A percentile compares a stretch with the other conserved stretches of the same genome.
These are phyloP conservation scores for Camellia lanceoleosa DNA, from an alignment of 148 eudicot species.

Conservation along the genomic window DNA sequence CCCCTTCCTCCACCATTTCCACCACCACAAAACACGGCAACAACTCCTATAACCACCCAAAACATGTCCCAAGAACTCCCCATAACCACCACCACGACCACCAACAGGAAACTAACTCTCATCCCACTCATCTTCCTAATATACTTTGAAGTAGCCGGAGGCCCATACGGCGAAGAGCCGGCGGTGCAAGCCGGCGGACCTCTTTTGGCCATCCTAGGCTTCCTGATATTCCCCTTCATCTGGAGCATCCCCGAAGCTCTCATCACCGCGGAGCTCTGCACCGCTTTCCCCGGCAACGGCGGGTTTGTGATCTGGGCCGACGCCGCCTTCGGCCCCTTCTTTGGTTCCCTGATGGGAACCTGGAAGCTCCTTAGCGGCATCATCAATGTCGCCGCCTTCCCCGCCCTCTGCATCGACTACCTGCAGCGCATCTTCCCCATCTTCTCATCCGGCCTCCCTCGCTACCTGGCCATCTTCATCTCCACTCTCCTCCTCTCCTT, in stretches of 20 bases:
- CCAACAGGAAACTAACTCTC: slow-evolving; percentile 39
- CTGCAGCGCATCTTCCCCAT: slow-evolving; percentile 39
- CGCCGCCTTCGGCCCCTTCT: slow-evolving; percentile 53
- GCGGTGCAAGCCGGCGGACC: slow-evolving; percentile 56
- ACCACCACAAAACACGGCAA: neutral
- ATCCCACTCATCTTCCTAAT: slow-evolving; percentile 53
- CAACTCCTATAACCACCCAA: neutral
- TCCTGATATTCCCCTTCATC: slow-evolving; percentile 51
- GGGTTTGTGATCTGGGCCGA: slow-evolving; percentile 64
- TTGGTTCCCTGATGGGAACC: slow-evolving; percentile 53
- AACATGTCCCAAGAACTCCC: slow-evolving; percentile 20
- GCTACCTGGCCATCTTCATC: slow-evolving; percentile 31
- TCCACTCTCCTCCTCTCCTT: slow-evolving; percentile 43
- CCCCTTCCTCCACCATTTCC: neutral
- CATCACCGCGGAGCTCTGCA: slow-evolving; percentile 57
- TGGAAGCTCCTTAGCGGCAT: slow-evolving; percentile 59
- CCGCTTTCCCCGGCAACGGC: slow-evolving; percentile 62
- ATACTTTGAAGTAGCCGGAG: slow-evolving; percentile 64
- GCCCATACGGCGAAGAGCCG: slow-evolving; percentile 59
- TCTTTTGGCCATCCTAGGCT: slow-evolving; percentile 42
- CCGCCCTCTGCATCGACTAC: slow-evolving; percentile 49
- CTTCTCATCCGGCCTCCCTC: slow-evolving; percentile 37
- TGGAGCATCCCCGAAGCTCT: slow-evolving; percentile 63
- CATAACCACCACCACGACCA: neutral
- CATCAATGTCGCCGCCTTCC: slow-evolving; percentile 54